Conservation (phyloP, 345 rosid genomes). For the Clausena lansium region DNA sequence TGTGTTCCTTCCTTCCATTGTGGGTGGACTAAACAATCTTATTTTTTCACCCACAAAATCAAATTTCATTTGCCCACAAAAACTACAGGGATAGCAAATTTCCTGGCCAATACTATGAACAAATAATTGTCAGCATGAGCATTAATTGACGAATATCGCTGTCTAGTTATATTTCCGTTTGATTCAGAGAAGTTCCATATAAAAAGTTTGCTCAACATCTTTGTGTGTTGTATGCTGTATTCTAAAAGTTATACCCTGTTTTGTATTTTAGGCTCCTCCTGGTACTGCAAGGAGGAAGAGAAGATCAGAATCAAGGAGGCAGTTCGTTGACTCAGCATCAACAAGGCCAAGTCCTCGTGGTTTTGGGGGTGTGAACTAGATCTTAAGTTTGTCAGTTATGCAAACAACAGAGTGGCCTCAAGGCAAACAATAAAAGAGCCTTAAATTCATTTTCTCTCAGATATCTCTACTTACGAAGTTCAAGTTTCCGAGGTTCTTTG, state of each 20-base stretch:
- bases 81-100: background rate
- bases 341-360: constrained; percentile 74
- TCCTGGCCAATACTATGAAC: background rate
- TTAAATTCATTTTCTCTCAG: background rate
- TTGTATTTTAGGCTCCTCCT: constrained; percentile 62
- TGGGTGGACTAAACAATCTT: background rate
- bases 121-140: background rate
- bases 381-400: background rate
- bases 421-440: background rate
- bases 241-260: constrained; percentile 6
- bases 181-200: background rate
- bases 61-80: background rate
- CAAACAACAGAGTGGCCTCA: background rate
- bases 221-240: background rate
- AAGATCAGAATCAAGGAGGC: constrained; percentile 61
- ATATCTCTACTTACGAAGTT: background rate
- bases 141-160: background rate
- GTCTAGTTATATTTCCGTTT: background rate
- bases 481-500: background rate
- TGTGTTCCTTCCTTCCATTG: background rate
- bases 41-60: background rate
- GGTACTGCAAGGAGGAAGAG: constrained; percentile 88
- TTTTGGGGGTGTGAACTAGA: constrained; percentile 60
- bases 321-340: constrained; percentile 54
- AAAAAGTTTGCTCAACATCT: background rate